These are phyloP conservation scores for Ascodesmis nigricans DNA, from an alignment of 495 filamentous ascomycete genomes.

Conservation along the genomic window DNA sequence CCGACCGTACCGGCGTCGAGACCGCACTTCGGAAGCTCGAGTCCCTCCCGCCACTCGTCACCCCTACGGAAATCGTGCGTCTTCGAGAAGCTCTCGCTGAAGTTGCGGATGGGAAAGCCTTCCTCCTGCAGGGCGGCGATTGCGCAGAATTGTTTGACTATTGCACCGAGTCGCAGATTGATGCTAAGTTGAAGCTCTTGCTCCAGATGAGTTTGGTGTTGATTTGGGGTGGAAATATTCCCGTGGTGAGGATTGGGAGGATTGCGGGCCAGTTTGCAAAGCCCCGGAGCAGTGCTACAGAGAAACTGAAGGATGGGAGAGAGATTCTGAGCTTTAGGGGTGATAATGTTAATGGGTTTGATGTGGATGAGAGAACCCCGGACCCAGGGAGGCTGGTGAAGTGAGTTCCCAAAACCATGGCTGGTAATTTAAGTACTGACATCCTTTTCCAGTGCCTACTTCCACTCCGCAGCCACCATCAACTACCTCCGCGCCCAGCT, in stretches of 20 bases:
- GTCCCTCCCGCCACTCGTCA: slow-evolving; percentile 70
- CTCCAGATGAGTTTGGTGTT: slow-evolving; percentile 90
- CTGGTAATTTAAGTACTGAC: not conserved
- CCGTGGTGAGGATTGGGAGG: slow-evolving; percentile 78
- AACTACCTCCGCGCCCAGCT: slow-evolving; percentile 77
- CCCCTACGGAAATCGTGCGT: slow-evolving; percentile 59
- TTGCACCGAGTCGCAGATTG: slow-evolving; percentile 66
- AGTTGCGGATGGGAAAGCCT: slow-evolving; percentile 78
- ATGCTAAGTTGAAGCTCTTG: slow-evolving; percentile 87
- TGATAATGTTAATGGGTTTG: slow-evolving; percentile 86
- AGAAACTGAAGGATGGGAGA: slow-evolving; percentile 42
- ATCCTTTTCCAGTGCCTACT: slow-evolving; percentile 43
- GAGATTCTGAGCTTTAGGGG: slow-evolving; percentile 79
- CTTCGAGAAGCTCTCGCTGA: slow-evolving; percentile 56
- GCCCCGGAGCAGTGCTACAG: slow-evolving; percentile 70
- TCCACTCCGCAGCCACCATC: slow-evolving; percentile 78
- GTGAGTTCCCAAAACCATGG: slow-evolving; percentile 19
- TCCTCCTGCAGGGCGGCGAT: slow-evolving; percentile 88
- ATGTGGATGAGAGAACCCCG: slow-evolving; percentile 42
- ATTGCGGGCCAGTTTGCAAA: slow-evolving; percentile 98
- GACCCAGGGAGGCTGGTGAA: slow-evolving; percentile 66
- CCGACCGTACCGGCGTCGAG: slow-evolving; percentile 39
- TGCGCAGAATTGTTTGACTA: slow-evolving; percentile 96
- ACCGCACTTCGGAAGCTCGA: slow-evolving; percentile 48
- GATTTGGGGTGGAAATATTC: slow-evolving; percentile 75